phyloP scores from a whole-genome alignment of 1,139 yeast genomes.

The Suhomyces bolitotheri region DNA sequence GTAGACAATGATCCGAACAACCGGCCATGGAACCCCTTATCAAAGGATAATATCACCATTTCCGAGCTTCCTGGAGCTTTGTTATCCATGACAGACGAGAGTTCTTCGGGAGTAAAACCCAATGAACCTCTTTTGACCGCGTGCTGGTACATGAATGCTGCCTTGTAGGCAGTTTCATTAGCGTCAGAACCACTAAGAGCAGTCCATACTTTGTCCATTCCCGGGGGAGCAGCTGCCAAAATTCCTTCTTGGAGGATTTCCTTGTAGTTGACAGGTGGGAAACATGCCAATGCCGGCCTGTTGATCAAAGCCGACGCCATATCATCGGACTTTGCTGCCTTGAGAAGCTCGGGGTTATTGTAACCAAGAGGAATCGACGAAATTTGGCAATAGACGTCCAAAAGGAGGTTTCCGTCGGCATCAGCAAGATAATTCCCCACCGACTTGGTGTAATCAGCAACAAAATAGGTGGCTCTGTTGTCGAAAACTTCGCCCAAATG shows the following conservation, averaged over 20 bases:
- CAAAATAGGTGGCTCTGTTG: conserved; percentile 67
- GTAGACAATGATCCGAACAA: conserved; percentile 71
- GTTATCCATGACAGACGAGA: conserved; percentile 63
- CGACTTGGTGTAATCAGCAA: conserved; percentile 65
- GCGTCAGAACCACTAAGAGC: conserved; percentile 76
- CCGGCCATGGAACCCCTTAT: conserved; percentile 75
- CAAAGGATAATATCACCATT: conserved; percentile 66
- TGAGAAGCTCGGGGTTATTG: conserved; percentile 67
- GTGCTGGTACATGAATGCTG: conserved; percentile 75
- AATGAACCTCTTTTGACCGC: conserved; percentile 55
- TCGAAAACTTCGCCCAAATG: conserved; percentile 60
- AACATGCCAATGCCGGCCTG: conserved; percentile 76
- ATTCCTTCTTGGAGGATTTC: conserved; percentile 55
- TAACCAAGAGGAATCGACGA: conserved; percentile 75
- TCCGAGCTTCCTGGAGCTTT: conserved; percentile 68
- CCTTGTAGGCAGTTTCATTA: conserved; percentile 74
- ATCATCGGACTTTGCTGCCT: conserved; percentile 62
- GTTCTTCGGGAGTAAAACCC: conserved; percentile 57
- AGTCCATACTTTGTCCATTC: conserved; percentile 65
- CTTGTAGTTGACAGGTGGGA: conserved; percentile 59
- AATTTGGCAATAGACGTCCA: conserved; percentile 72
- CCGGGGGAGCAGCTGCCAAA: conserved; percentile 69
- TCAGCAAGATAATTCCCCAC: conserved; percentile 71
- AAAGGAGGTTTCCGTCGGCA: conserved; percentile 63
- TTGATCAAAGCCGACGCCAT: conserved; percentile 69